phyloP scores from a whole-genome alignment of 345 rosid species.

The Barbarea vulgaris region DNA sequence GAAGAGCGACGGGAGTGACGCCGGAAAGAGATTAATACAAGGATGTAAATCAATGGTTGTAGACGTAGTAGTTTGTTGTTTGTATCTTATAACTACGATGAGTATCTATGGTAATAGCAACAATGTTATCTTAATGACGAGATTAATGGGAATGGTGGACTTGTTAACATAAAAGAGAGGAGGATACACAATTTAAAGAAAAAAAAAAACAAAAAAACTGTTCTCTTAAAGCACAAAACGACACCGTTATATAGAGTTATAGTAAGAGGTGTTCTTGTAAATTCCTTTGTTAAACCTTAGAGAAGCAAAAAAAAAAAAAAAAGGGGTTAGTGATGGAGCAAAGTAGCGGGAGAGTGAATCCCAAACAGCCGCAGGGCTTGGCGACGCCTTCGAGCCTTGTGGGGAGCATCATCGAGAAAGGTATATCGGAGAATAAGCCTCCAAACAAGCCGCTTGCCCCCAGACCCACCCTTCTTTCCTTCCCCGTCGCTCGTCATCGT shows the following conservation, averaged over 20 bases:
- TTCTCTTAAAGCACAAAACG: too few species aligned
- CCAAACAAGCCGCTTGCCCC: constrained; percentile 52
- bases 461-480: constrained; percentile 62
- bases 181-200: too few species aligned
- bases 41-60: constrained; percentile 32
- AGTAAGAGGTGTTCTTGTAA: neutral
- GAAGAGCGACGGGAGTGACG: constrained; percentile 68
- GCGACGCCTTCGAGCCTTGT: constrained; percentile 44
- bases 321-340: constrained; percentile 27
- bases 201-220: too few species aligned
- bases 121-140: constrained; percentile 10
- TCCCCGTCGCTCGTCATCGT: constrained; percentile 92
- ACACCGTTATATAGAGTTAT: too few species aligned
- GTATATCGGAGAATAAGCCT: constrained; percentile 45
- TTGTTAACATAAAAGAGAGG: neutral
- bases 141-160: constrained; percentile 1
- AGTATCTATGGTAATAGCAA: constrained; percentile 27
- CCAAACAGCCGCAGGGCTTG: neutral
- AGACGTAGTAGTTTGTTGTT: constrained; percentile 26
- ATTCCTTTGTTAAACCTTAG: neutral
- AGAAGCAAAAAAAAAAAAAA: neutral
- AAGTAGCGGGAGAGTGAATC: constrained; percentile 12
- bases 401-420: constrained; percentile 81
- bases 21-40: constrained; percentile 71
- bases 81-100: constrained; percentile 14